Percentiles rank a stretch among this genome's conserved stretches.
phyloP scores from a whole-genome alignment of 2,329 filamentous ascomycete genomes.

The Daldinia sp. region DNA sequence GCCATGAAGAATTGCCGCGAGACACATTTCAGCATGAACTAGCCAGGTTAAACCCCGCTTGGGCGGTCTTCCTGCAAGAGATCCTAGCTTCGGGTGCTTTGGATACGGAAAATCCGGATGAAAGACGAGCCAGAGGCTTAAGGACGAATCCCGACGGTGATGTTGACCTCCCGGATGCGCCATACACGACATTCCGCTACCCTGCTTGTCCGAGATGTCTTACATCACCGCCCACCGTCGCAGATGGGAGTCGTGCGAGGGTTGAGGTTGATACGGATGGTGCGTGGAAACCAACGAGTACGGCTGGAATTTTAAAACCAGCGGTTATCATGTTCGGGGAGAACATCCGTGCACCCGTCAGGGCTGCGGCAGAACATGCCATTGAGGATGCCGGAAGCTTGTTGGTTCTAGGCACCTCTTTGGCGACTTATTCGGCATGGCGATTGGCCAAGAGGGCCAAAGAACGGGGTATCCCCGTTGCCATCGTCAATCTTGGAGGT shows the following conservation, averaged over 20 bases:
- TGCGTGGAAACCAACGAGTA: constrained; percentile 73
- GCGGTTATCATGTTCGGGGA: constrained; percentile 98
- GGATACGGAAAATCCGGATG: constrained; percentile 76
- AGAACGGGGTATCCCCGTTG: constrained; percentile 84
- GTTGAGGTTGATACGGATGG: constrained; percentile 82
- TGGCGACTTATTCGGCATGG: constrained; percentile 97
- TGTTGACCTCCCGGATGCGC: constrained; percentile 85
- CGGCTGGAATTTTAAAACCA: constrained; percentile 86
- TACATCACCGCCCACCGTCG: constrained; percentile 63
- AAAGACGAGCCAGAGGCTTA: constrained; percentile 73
- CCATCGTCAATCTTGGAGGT: constrained; percentile 86
- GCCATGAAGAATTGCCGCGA: constrained; percentile 74
- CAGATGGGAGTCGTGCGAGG: constrained; percentile 61
- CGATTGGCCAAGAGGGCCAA: constrained; percentile 83
- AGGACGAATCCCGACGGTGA: constrained; percentile 94
- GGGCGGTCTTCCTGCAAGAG: constrained; percentile 78
- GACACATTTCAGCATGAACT: constrained; percentile 79
- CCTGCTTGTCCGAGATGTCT: constrained; percentile 87
- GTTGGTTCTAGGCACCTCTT: constrained; percentile 84
- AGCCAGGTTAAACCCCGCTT: constrained; percentile 81
- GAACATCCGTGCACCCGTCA: constrained; percentile 75
- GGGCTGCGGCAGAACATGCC: constrained; percentile 77
- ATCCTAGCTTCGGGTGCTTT: constrained; percentile 79
- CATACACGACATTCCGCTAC: constrained; percentile 90
- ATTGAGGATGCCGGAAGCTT: constrained; percentile 80